A percentile compares a stretch with the other conserved stretches of the same genome.
These are phyloP conservation scores for Nepenthes mirabilis DNA, from an alignment of 148 eudicot genomes.

Conservation along the genomic window DNA sequence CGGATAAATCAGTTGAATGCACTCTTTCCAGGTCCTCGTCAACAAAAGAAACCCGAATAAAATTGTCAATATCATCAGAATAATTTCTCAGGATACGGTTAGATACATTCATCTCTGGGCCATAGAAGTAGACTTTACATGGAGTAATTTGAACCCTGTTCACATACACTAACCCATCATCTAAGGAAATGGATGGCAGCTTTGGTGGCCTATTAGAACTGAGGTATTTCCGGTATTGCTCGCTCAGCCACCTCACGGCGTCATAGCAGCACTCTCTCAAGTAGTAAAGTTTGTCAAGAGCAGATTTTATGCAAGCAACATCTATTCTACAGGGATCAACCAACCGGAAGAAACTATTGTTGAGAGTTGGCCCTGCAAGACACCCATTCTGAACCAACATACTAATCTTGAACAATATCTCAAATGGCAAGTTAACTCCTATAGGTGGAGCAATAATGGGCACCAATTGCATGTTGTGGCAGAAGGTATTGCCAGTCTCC, in stretches of 20 bases:
- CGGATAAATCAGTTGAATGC: slow-evolving; percentile 51
- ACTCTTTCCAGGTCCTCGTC: slow-evolving; percentile 71
- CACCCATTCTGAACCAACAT: slow-evolving; percentile 67
- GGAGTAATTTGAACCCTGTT: slow-evolving; percentile 76
- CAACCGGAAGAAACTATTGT: slow-evolving; percentile 41
- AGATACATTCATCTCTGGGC: slow-evolving; percentile 85
- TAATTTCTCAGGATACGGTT: slow-evolving; percentile 63
- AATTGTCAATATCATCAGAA: slow-evolving; percentile 48
- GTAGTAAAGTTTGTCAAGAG: slow-evolving; percentile 45
- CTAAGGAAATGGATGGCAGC: slow-evolving; percentile 38
- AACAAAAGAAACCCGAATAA: slow-evolving; percentile 77
- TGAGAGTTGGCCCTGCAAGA: slow-evolving; percentile 57
- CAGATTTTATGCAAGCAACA: slow-evolving; percentile 32
- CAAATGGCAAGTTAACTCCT: slow-evolving; percentile 40
- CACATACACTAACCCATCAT: slow-evolving; percentile 59
- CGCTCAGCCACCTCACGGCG: slow-evolving; percentile 50
- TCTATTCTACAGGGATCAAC: slow-evolving; percentile 41
- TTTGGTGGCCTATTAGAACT: slow-evolving; percentile 23
- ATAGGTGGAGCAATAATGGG: slow-evolving; percentile 54
- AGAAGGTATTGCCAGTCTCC: slow-evolving; percentile 28
- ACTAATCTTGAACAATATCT: slow-evolving; percentile 52
- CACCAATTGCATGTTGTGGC: slow-evolving; percentile 36
- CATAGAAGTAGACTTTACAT: slow-evolving; percentile 58
- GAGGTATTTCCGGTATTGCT: slow-evolving; percentile 27
- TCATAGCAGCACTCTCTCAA: slow-evolving; percentile 76